Base-by-base conservation (phyloP, 257 asterid genomes). In the Salvia rosmarinus region DNA sequence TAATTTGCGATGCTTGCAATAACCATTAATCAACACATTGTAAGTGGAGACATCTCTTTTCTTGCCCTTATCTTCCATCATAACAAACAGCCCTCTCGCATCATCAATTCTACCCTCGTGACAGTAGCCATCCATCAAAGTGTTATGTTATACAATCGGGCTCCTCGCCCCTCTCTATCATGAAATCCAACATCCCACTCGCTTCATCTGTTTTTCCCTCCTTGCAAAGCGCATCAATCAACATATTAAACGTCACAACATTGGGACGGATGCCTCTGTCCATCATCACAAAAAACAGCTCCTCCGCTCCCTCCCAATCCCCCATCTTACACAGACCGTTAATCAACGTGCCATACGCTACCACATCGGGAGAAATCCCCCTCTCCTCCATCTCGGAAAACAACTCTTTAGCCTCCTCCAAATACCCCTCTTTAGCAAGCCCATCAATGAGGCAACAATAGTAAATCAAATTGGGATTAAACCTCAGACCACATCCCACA, bases 221-320 rank as follows among this genome's bases (percentile, higher is more conserved):
- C 81, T 82, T 89, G 77, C 91, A 89, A 13, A 89, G 91, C 2
- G 81, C 82, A 68, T 80, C 73, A 2, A 89, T 81, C 85, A 89
- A 51, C 25, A 82, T 76, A 66, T 82, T 85, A 52, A 89, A 89
- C 0, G 85, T 82, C 59, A 87, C 73, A 11, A 86, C 88, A 70
- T 78, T 85, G 17, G 95, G 97, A 51, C 80, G 78, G 70, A 87
- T 81, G 17, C 95, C 95, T 63, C 81, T 72, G 81, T 91, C 91
- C 62, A 91, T 72, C 97, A 86, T 89, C 42, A 58, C 70, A 63
- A 76, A 67, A 75, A 91, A 87, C 34, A 83, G 57, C 72, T 44
- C 80, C 72, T 81, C 89, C 12, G 80, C 98, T 60, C 74, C 71
- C 79, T 81, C 90, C 88, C 89, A 82, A 32, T 82, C 75, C n/a